phyloP scores from a whole-genome alignment of 441 rosid genomes.

The Brassica hybrid region DNA sequence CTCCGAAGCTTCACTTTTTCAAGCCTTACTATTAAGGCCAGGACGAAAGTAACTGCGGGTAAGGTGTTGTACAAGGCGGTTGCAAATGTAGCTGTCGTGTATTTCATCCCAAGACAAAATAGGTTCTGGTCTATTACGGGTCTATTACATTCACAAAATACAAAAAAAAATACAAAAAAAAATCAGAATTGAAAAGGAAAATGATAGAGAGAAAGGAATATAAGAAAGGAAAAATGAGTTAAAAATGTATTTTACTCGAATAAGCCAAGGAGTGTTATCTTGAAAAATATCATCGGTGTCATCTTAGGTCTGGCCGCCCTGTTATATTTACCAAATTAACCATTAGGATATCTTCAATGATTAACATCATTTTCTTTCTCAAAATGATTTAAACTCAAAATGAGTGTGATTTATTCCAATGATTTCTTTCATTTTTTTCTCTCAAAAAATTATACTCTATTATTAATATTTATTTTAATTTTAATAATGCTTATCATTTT shows the following conservation, averaged over 20 bases:
- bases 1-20: constrained; percentile 62
- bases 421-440: no score
- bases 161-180: background rate
- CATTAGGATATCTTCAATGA: background rate
- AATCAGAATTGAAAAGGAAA: background rate
- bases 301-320: constrained; percentile 80
- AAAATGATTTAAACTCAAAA: no score
- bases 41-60: constrained; percentile 77
- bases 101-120: constrained; percentile 78
- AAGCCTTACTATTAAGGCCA: constrained; percentile 70
- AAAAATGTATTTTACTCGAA: constrained; percentile 58
- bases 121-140: constrained; percentile 87
- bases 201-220: background rate
- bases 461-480: no score
- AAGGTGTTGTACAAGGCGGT: constrained; percentile 73
- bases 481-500: no score
- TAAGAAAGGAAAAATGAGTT: background rate
- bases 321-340: constrained; percentile 24
- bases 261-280: constrained; percentile 60
- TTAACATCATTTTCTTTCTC: no score
- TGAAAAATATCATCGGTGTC: constrained; percentile 63
- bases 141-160: constrained; percentile 44
- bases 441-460: no score
- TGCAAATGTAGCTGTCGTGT: constrained; percentile 86
- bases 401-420: no score